Percentiles rank a stretch among this genome's conserved stretches.
phyloP scores from a whole-genome alignment of 2,329 filamentous ascomycete genomes.

The Passalora sequoiae region DNA sequence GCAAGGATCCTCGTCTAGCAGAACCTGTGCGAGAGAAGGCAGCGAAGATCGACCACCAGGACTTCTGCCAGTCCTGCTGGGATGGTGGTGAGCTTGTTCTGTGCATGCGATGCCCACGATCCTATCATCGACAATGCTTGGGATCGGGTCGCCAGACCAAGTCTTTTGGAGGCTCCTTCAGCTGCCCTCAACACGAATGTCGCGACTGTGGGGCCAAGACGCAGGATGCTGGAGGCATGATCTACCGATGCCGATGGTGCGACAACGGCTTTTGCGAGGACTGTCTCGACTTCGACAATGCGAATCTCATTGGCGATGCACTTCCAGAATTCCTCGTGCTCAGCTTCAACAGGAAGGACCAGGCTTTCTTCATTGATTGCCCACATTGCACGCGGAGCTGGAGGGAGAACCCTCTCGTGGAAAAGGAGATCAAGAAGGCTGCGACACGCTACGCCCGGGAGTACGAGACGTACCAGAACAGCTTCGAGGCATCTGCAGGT shows the following conservation, averaged over 20 bases:
- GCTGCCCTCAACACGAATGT: conserved; percentile 55
- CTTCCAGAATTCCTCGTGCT: conserved; percentile 51
- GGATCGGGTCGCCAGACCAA: conserved; percentile 38
- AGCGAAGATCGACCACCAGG: conserved; percentile 45
- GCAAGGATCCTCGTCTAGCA: conserved; percentile 50
- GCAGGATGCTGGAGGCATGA: conserved; percentile 44
- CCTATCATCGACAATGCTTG: conserved; percentile 52
- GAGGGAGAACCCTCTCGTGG: conserved; percentile 23
- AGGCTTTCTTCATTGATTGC: conserved; percentile 53
- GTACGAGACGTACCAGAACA: too few species aligned
- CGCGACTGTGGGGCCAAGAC: conserved; percentile 50
- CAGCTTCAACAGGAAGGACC: conserved; percentile 38
- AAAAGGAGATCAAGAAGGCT: conserved; percentile 9
- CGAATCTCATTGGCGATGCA: conserved; percentile 48
- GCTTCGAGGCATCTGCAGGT: too few species aligned
- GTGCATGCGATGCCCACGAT: conserved; percentile 51
- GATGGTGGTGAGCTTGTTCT: conserved; percentile 45
- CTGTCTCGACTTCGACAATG: conserved; percentile 51
- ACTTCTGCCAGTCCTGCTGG: conserved; percentile 50
- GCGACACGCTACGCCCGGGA: conserved; percentile 15
- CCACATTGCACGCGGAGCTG: conserved; percentile 40
- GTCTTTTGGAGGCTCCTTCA: conserved; percentile 42
- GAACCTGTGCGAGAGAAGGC: conserved; percentile 48
- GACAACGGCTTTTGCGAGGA: conserved; percentile 54
- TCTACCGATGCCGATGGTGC: conserved; percentile 54